These are phyloP conservation scores for Kodamaea alishanica DNA, from an alignment of 1,139 yeast genomes.

Conservation along the genomic window DNA sequence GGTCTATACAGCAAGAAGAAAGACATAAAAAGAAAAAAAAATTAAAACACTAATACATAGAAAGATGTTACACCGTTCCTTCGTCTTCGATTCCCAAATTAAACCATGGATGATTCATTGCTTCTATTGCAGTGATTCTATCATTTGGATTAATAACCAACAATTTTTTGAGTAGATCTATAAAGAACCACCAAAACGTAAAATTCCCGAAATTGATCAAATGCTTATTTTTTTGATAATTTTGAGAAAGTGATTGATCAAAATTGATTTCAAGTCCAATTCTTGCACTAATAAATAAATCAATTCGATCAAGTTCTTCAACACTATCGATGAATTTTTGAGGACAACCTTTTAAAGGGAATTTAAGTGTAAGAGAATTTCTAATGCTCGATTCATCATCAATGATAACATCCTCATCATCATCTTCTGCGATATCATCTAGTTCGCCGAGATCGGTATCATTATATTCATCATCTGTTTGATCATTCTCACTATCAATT, in stretches of 20 bases:
- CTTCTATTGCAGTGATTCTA: constrained; percentile 64
- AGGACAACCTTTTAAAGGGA: constrained; percentile 38
- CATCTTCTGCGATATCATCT: constrained; percentile 20
- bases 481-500: constrained; percentile 19
- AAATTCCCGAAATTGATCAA: constrained; percentile 50
- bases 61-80: constrained; percentile 44
- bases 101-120: constrained; percentile 76
- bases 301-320: constrained; percentile 48
- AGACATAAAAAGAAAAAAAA: too few relatives aligned
- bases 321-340: constrained; percentile 52
- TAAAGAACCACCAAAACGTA: constrained; percentile 72
- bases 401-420: constrained; percentile 26
- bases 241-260: constrained; percentile 37
- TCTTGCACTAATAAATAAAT: constrained; percentile 39
- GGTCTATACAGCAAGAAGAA: too few relatives aligned
- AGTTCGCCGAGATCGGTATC: constrained; percentile 10
- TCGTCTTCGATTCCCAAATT: constrained; percentile 72
- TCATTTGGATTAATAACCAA: constrained; percentile 62
- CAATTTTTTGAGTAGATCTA: constrained; percentile 60
- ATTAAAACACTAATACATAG: too few relatives aligned
- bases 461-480: constrained; percentile 14
- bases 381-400: constrained; percentile 28
- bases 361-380: constrained; percentile 28
- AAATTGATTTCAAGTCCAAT: constrained; percentile 42
- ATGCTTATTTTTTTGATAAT: constrained; percentile 41